Evolutionary conservation across 805 yeast genomes (phyloP).

Genomic region (Cyberlindnera xishuangbannaensis): DNA sequence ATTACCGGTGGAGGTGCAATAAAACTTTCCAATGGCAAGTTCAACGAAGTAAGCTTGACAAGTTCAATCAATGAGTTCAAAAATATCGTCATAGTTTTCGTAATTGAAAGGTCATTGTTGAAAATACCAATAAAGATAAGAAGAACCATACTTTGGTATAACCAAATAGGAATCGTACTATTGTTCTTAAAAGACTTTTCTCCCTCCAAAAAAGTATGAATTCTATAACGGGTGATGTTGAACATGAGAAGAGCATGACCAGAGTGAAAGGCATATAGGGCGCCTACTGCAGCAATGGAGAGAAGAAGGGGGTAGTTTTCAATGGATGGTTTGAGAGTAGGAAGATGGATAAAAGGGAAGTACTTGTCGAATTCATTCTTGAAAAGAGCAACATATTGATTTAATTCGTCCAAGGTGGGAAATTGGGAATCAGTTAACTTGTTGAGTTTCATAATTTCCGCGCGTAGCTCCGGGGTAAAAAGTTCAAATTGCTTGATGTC

Average conservation of each 20-base stretch:
- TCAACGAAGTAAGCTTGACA: constrained; percentile 67
- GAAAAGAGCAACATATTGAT: constrained; percentile 68
- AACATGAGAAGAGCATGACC: constrained; percentile 66
- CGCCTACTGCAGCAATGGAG: constrained; percentile 86
- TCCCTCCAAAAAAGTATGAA: constrained; percentile 59
- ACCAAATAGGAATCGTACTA: constrained; percentile 76
- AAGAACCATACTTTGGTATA: constrained; percentile 76
- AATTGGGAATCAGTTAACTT: constrained; percentile 54
- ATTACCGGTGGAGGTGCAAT: constrained; percentile 35
- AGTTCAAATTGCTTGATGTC: constrained; percentile 25
- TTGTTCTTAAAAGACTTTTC: constrained; percentile 26
- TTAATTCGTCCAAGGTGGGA: constrained; percentile 72
- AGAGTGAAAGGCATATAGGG: constrained; percentile 76
- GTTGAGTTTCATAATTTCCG: constrained; percentile 47
- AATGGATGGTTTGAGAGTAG: constrained; percentile 45
- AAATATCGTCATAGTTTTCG: constrained; percentile 73
- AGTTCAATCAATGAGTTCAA: constrained; percentile 74
- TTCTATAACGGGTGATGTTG: constrained; percentile 59
- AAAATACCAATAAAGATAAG: constrained; percentile 81
- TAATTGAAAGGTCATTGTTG: constrained; percentile 59
- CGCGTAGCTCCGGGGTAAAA: constrained; percentile 47
- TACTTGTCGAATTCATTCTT: constrained; percentile 74
- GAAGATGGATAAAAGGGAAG: constrained; percentile 79
- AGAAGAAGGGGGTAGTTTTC: constrained; percentile 61
- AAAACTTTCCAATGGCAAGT: constrained; percentile 48